Evolutionary conservation across 805 yeast genomes (phyloP).

Genomic region (Jamesozyma spencerorum): DNA sequence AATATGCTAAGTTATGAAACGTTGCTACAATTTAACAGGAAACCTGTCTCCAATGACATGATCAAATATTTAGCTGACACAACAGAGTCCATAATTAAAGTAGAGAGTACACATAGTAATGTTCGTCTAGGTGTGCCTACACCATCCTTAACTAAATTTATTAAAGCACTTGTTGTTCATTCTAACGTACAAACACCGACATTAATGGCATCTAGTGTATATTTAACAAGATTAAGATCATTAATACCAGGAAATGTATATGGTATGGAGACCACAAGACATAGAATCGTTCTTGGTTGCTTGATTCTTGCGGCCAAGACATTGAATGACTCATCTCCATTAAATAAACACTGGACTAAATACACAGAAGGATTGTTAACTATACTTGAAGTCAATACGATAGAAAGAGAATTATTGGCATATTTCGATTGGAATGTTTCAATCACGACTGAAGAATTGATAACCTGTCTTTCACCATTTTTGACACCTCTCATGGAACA

Average conservation of each 20-base stretch:
- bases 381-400: slow-evolving; percentile 73
- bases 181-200: slow-evolving; percentile 95
- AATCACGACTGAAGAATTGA: slow-evolving; percentile 61
- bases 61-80: slow-evolving; percentile 21
- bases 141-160: slow-evolving; percentile 53
- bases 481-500: slow-evolving; percentile 43
- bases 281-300: slow-evolving; percentile 83
- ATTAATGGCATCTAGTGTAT: slow-evolving; percentile 83
- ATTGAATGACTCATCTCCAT: slow-evolving; percentile 87
- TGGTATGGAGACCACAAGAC: slow-evolving; percentile 89
- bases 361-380: slow-evolving; percentile 81
- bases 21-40: slow-evolving; percentile 20
- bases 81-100: slow-evolving; percentile 20
- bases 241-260: slow-evolving; percentile 78
- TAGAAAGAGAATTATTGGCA: slow-evolving; percentile 79
- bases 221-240: slow-evolving; percentile 49
- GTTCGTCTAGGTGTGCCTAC: slow-evolving; percentile 17
- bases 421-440: slow-evolving; percentile 80
- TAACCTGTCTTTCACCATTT: slow-evolving; percentile 63
- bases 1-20: slow-evolving; percentile 21
- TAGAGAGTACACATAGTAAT: slow-evolving; percentile 5
- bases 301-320: slow-evolving; percentile 86
- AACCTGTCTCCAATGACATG: slow-evolving; percentile 26
- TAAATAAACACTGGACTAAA: slow-evolving; percentile 92
- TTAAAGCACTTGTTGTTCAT: slow-evolving; percentile 58